Base-by-base conservation (phyloP, 768 basidiomycete genomes). In the Termitomyces heimii region DNA sequence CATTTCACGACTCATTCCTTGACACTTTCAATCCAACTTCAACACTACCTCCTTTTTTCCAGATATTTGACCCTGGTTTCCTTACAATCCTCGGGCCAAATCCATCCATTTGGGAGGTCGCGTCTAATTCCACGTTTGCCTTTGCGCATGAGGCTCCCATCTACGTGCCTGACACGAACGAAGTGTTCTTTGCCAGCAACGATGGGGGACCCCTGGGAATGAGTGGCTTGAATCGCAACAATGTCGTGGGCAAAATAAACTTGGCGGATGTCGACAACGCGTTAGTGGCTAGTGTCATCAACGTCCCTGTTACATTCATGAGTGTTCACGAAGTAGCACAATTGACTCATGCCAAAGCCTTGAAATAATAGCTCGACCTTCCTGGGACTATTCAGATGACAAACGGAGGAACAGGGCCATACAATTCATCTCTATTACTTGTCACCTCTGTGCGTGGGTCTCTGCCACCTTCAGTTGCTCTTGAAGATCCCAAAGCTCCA, bases 91-190 rank as follows among this genome's bases (percentile, higher is more conserved):
- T 89, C 0, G 89, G 89, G 0, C 61, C 68, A 4, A 70, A 72
- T 26, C 82, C 89, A 6, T 78, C 78, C 0, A 77, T 92, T 49
- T 77, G 79, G 4, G 67, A 80, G 57, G 80, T 93, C 47, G 82
- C 83, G 0, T 77, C 79, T 8, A 82, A 83, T 57, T 77, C 78
- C 3, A 80, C 77, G 4, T 85, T 84, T 67, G 85, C 85, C 3
- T 83, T 89, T 60, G 89, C 88, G 18, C 89, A 92, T 65, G 91
- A 93, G 70, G 90, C 87, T 2, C 87, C 88, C 0, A 74, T 91
- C 2, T 89, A 83, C 68, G 72, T 81, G 32, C 71, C 83, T 5
- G 77, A 75, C n/a, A 85, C 83, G n/a, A 81, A 90, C 63, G 82
- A 86, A 60, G 75, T 92, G 2, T 85, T 83, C 72, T 92, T 92